phyloP scores from a whole-genome alignment of 208 protist species.

The Leishmania major region DNA sequence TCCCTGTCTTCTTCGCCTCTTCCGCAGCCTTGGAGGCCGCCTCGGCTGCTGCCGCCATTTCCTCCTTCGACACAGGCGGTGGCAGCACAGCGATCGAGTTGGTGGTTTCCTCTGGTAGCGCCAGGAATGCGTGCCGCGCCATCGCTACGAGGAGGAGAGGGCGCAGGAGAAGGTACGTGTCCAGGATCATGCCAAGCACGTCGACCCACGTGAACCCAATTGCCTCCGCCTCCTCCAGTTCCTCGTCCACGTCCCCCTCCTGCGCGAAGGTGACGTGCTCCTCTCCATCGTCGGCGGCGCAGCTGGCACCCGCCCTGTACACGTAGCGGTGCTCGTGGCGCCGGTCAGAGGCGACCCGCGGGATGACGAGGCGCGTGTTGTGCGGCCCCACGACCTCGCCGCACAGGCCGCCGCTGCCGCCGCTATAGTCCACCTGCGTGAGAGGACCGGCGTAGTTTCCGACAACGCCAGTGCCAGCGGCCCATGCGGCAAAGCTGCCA shows the following conservation, averaged over 20 bases:
- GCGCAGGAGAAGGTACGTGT: conserved; percentile 64
- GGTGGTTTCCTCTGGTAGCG: conserved; percentile 13
- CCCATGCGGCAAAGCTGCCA: not conserved
- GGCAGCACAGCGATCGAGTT: conserved; percentile 34
- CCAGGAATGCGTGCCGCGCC: conserved; percentile 52
- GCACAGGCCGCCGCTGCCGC: conserved; percentile 15
- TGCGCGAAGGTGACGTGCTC: conserved; percentile 21
- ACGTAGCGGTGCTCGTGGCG: conserved; percentile 33
- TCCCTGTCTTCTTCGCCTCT: conserved; percentile 9
- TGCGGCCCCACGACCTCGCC: conserved; percentile 30
- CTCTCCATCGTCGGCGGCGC: conserved; percentile 8
- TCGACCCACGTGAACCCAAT: conserved; percentile 72
- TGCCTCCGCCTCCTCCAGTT: conserved; percentile 32
- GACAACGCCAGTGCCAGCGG: not conserved
- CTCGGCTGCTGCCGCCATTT: conserved; percentile 23
- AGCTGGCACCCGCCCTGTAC: not conserved
- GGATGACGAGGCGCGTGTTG: conserved; percentile 67
- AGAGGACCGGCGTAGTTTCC: not conserved
- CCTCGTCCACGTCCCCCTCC: conserved; percentile 21
- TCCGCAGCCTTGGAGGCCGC: conserved; percentile 14
- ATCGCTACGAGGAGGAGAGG: conserved; percentile 66
- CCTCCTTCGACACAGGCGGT: conserved; percentile 2
- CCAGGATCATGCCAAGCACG: conserved; percentile 69
- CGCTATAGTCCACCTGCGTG: not conserved
- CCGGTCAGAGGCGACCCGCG: conserved; percentile 58